Conservation (phyloP, 495 filamentous ascomycete genomes). For the Bryoglossum gracile region DNA sequence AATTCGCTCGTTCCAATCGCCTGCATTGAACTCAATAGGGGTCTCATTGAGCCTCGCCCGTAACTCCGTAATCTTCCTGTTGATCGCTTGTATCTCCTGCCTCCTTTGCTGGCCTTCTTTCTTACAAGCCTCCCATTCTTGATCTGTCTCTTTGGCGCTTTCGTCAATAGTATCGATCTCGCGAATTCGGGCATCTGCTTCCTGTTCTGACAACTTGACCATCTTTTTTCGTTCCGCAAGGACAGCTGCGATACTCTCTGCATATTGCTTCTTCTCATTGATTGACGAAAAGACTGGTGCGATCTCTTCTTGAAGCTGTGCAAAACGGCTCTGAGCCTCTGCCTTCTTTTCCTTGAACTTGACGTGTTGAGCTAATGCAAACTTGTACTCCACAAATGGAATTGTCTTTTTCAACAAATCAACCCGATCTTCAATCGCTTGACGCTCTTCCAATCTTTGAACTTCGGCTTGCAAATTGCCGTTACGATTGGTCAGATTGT, state of each 20-base stretch:
- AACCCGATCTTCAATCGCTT: slow-evolving; percentile 58
- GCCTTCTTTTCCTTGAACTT: slow-evolving; percentile 39
- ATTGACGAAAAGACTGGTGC: slow-evolving; percentile 62
- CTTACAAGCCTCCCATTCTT: slow-evolving; percentile 51
- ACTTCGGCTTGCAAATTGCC: slow-evolving; percentile 74
- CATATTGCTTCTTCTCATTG: slow-evolving; percentile 58
- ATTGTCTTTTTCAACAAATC: slow-evolving; percentile 56
- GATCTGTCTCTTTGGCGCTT: slow-evolving; percentile 46
- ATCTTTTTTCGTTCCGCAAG: slow-evolving; percentile 26
- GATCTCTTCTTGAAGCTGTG: slow-evolving; percentile 49
- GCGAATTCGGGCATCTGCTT: slow-evolving; percentile 41
- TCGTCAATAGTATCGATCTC: slow-evolving; percentile 47
- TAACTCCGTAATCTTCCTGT: slow-evolving; percentile 36
- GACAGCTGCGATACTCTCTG: slow-evolving; percentile 27
- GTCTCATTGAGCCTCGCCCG: slow-evolving; percentile 36
- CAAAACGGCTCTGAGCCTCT: slow-evolving; percentile 44
- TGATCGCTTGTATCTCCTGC: slow-evolving; percentile 38
- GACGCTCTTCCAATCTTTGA: slow-evolving; percentile 69
- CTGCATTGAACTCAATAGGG: slow-evolving; percentile 41
- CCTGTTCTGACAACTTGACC: slow-evolving; percentile 42
- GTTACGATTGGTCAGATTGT: slow-evolving; percentile 64
- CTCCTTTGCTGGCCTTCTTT: slow-evolving; percentile 42
- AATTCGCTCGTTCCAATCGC: slow-evolving; percentile 46
- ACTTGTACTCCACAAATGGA: slow-evolving; percentile 57
- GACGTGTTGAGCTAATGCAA: slow-evolving; percentile 27